A percentile compares a stretch with the other conserved stretches of the same genome.
These are phyloP conservation scores for Albatrellus sp. DNA, from an alignment of 1,284 basidiomycete species.

Conservation along the genomic window DNA sequence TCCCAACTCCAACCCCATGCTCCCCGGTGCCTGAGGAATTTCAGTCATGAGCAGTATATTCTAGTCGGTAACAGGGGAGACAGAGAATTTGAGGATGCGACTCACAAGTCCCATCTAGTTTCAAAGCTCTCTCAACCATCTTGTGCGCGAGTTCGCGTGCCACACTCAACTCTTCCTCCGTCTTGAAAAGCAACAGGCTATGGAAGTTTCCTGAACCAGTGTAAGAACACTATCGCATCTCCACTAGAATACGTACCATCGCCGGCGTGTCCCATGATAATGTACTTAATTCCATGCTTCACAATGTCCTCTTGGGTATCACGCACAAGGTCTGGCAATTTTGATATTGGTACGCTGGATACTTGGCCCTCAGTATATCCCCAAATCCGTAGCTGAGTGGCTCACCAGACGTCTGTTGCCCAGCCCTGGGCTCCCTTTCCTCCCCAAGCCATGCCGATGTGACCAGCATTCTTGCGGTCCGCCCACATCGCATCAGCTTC, in stretches of 20 bases:
- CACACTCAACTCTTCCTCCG: slow-evolving; percentile 41
- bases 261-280: slow-evolving; percentile 74
- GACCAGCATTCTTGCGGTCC: slow-evolving; percentile 77
- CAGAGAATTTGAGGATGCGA: slow-evolving; percentile 4
- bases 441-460: slow-evolving; percentile 52
- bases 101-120: slow-evolving; percentile 66
- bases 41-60: not conserved
- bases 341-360: slow-evolving; percentile 67
- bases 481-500: slow-evolving; percentile 76
- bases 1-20: slow-evolving; percentile 84
- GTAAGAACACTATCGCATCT: slow-evolving; percentile 9
- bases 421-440: slow-evolving; percentile 52
- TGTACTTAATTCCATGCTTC: slow-evolving; percentile 43
- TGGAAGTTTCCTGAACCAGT: slow-evolving; percentile 38
- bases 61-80: not conserved
- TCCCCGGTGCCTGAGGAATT: slow-evolving; percentile 55
- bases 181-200: slow-evolving; percentile 44
- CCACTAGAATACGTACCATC: slow-evolving; percentile 43
- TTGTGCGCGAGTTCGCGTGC: slow-evolving; percentile 45
- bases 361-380: not conserved
- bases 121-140: slow-evolving; percentile 64
- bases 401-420: slow-evolving; percentile 78
- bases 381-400: slow-evolving; percentile 3
- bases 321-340: slow-evolving; percentile 62
- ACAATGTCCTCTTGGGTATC: slow-evolving; percentile 68